A percentile compares a stretch with the other conserved stretches of the same genome.
Conservation (phyloP, 805 yeast species). For the Scheffersomyces spartinae region DNA sequence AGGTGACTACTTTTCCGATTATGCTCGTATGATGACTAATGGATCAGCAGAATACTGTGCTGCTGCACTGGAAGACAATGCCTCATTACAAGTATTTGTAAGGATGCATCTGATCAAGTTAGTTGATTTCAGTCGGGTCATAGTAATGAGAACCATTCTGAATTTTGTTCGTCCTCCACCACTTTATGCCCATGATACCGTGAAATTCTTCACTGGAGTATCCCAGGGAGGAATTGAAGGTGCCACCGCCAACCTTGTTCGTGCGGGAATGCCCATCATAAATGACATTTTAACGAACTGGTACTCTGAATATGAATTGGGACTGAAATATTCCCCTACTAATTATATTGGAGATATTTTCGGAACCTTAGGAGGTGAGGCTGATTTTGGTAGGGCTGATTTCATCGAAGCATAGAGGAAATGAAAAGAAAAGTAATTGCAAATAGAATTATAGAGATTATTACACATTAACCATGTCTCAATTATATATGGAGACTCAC, state of each 20-base stretch:
- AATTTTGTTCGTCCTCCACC: conserved; percentile 48
- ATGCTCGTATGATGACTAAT: conserved; percentile 40
- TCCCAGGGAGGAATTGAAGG: conserved; percentile 41
- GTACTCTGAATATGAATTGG: conserved; percentile 18
- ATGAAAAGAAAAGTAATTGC: too few relatives aligned
- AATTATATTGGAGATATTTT: conserved; percentile 54
- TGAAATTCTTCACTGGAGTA: conserved; percentile 37
- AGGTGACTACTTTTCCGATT: conserved; percentile 38
- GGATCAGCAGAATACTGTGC: conserved; percentile 49
- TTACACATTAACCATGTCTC: too few relatives aligned
- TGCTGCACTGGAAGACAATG: conserved; percentile 60
- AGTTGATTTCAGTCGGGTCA: conserved; percentile 45
- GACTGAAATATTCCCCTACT: conserved; percentile 15
- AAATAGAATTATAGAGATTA: too few relatives aligned
- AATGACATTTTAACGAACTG: conserved; percentile 41
- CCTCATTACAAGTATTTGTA: conserved; percentile 46
- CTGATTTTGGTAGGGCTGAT: conserved; percentile 18
- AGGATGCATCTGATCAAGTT: conserved; percentile 44
- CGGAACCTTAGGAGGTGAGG: conserved; percentile 39
- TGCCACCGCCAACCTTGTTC: conserved; percentile 38
- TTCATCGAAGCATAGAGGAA: too few relatives aligned
- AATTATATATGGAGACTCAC: too few relatives aligned
- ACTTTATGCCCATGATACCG: conserved; percentile 28
- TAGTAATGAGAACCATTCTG: conserved; percentile 49
- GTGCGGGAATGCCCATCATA: conserved; percentile 44